Evolutionary conservation across 2,329 filamentous ascomycete species (phyloP).

Genomic region (Talaromyces sp.): DNA sequence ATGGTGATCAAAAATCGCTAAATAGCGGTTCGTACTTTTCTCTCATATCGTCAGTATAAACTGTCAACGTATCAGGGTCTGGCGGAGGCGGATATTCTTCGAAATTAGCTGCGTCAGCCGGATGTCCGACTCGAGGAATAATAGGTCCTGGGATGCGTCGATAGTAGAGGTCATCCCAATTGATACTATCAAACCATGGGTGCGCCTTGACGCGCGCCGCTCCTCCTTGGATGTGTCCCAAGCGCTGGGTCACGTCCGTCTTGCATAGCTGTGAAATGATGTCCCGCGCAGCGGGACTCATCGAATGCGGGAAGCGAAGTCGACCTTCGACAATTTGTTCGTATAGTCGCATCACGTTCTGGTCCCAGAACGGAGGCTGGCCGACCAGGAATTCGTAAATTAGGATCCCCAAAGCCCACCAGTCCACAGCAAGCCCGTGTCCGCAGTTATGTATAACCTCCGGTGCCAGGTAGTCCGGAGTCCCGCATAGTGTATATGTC

Average conservation of each 20-base stretch:
- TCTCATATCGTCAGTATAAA: constrained; percentile 56
- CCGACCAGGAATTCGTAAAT: constrained; percentile 64
- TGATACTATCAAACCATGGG: constrained; percentile 56
- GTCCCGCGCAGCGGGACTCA: constrained; percentile 55
- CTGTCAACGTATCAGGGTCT: constrained; percentile 46
- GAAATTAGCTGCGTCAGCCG: constrained; percentile 60
- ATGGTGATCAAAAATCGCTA: constrained; percentile 50
- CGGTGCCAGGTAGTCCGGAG: constrained; percentile 62
- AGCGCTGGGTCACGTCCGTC: constrained; percentile 57
- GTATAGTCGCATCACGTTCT: constrained; percentile 65
- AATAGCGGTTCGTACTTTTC: constrained; percentile 57
- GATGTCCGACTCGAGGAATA: constrained; percentile 54
- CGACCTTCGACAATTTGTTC: constrained; percentile 62
- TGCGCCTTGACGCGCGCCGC: constrained; percentile 56
- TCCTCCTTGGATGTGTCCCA: constrained; percentile 59
- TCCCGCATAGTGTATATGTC: constrained; percentile 63
- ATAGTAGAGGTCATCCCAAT: constrained; percentile 60
- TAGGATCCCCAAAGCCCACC: constrained; percentile 64
- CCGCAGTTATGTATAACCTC: constrained; percentile 63
- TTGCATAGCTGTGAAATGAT: constrained; percentile 59
- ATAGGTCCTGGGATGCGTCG: constrained; percentile 57
- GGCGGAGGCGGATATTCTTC: constrained; percentile 57
- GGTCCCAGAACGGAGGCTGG: constrained; percentile 64
- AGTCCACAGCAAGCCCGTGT: constrained; percentile 61
- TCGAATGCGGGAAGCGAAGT: constrained; percentile 55